Evolutionary conservation across 2,329 filamentous ascomycete genomes (phyloP).

Genomic region (Septoria petroselini): DNA sequence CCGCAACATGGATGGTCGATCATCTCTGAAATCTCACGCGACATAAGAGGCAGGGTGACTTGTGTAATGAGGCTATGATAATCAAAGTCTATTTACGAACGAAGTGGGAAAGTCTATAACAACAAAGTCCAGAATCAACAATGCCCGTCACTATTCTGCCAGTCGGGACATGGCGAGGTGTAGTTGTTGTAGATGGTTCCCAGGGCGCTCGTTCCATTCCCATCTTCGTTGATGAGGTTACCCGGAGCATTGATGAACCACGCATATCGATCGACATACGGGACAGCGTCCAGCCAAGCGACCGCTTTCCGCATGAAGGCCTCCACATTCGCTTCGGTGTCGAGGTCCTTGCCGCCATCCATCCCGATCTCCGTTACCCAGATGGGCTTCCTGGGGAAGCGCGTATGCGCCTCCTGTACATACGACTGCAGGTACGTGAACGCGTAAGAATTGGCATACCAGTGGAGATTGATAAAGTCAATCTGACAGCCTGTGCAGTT

Average conservation of each 20-base stretch:
- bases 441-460: constrained; percentile 49
- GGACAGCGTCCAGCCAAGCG: constrained; percentile 41
- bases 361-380: constrained; percentile 61
- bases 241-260: constrained; percentile 36
- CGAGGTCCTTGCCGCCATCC: constrained; percentile 23
- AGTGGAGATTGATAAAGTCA: constrained; percentile 62
- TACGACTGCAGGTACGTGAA: constrained; percentile 45
- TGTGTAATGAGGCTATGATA: background rate
- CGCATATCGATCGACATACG: constrained; percentile 42
- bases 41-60: constrained; percentile 1
- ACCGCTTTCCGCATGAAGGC: constrained; percentile 50
- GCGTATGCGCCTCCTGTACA: constrained; percentile 30
- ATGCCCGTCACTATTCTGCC: constrained; percentile 8
- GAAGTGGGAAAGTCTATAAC: background rate
- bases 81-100: background rate
- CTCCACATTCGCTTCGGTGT: constrained; percentile 39
- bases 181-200: constrained; percentile 30
- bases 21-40: background rate
- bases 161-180: constrained; percentile 20
- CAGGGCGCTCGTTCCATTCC: constrained; percentile 25
- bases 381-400: constrained; percentile 23
- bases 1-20: constrained; percentile 1
- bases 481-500: constrained; percentile 54
- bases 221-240: constrained; percentile 28
- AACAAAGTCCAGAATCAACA: background rate